Percentiles rank a stretch among this genome's conserved stretches.
Conservation (phyloP, 2,329 filamentous ascomycete species). For the Diaporthe eres region DNA sequence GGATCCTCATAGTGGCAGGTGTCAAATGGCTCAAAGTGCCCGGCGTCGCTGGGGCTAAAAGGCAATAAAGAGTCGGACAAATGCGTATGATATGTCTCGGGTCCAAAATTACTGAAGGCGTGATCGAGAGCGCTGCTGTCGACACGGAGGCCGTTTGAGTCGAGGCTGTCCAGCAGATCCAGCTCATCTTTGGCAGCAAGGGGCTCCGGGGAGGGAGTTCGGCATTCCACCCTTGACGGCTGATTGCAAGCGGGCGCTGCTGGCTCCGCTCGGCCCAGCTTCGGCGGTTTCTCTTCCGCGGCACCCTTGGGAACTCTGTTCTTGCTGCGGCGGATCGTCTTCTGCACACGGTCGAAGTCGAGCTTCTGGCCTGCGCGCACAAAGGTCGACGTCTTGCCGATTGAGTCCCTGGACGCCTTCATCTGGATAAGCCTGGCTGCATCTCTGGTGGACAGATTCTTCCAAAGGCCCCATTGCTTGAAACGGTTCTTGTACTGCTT, state of each 20-base stretch:
- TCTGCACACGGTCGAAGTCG: slow-evolving; percentile 26
- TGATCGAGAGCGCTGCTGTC: background rate
- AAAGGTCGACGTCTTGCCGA: slow-evolving; percentile 38
- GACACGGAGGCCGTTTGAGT: background rate
- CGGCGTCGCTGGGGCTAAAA: slow-evolving; percentile 23
- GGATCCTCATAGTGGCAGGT: slow-evolving; percentile 19
- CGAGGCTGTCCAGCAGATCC: slow-evolving; percentile 13
- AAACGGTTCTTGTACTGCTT: slow-evolving; percentile 41
- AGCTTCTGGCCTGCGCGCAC: slow-evolving; percentile 36
- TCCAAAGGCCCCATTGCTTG: slow-evolving; percentile 39
- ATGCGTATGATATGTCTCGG: background rate
- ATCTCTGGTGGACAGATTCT: slow-evolving; percentile 37
- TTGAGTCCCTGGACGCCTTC: slow-evolving; percentile 30
- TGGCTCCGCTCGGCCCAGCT: slow-evolving; percentile 14
- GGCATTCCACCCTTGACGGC: slow-evolving; percentile 36
- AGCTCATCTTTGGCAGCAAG: background rate
- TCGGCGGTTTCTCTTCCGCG: slow-evolving; percentile 6
- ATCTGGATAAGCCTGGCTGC: slow-evolving; percentile 35
- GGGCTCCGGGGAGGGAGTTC: slow-evolving; percentile 37
- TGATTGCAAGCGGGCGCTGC: slow-evolving; percentile 17
- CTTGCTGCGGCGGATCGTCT: slow-evolving; percentile 39
- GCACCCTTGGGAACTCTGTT: slow-evolving; percentile 29
- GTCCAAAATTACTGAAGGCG: background rate
- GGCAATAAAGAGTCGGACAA: background rate
- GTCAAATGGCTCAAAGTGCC: background rate